Percentiles rank a stretch among this genome's conserved stretches.
Conservation (phyloP, 2,329 filamentous ascomycete genomes). For the Colletotrichum kahawae region DNA sequence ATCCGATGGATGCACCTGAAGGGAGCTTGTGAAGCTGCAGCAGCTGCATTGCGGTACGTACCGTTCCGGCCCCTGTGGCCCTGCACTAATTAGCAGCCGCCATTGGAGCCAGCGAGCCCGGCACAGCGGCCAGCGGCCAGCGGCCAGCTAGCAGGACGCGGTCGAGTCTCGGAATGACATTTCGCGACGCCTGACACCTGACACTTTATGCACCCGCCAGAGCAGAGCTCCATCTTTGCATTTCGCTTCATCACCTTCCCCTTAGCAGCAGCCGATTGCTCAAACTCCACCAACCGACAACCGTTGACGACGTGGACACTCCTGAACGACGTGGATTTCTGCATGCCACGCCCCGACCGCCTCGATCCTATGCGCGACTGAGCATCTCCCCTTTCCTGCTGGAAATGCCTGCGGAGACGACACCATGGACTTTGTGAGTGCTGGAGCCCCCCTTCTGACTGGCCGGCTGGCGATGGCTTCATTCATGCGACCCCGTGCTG, state of each 20-base stretch:
- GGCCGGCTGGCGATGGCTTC: background rate
- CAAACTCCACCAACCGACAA: background rate
- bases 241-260: background rate
- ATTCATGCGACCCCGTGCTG: background rate
- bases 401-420: conserved; percentile 52
- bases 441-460: background rate
- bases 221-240: background rate
- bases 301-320: background rate
- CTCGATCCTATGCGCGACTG: conserved; percentile 7
- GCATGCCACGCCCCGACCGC: background rate
- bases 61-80: background rate
- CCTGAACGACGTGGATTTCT: background rate
- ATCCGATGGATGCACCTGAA: background rate
- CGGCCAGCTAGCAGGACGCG: background rate
- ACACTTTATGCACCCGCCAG: conserved; percentile 31
- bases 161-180: conserved; percentile 27
- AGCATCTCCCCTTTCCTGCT: background rate
- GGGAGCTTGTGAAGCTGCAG: background rate
- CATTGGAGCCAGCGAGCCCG: background rate
- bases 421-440: conserved; percentile 62
- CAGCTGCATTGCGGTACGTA: background rate
- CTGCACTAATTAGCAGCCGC: background rate
- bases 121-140: background rate
- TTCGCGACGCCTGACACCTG: conserved; percentile 36
- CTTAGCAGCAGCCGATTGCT: background rate